These are phyloP conservation scores for Margaritispora aquatica DNA, from an alignment of 495 filamentous ascomycete genomes.

Conservation along the genomic window DNA sequence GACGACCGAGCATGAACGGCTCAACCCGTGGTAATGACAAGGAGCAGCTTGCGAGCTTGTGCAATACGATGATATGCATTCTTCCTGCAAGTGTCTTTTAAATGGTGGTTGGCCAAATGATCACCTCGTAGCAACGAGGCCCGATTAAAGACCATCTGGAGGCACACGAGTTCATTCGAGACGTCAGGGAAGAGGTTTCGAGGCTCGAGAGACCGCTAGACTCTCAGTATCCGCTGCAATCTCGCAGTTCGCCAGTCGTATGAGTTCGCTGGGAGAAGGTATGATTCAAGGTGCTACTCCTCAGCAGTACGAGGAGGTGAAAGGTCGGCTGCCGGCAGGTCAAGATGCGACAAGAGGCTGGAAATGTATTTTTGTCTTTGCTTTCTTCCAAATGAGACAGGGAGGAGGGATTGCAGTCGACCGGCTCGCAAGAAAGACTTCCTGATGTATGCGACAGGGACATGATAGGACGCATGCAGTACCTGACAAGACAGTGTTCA, in stretches of 20 bases:
- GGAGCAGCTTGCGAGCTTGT: not conserved
- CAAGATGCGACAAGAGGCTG: not conserved
- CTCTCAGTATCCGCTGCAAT: not conserved
- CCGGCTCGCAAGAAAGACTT: not conserved
- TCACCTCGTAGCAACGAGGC: not conserved
- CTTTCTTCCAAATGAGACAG: not conserved
- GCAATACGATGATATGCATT: not conserved
- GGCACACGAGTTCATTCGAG: not conserved
- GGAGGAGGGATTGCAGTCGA: not conserved
- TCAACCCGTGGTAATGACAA: constrained; percentile 1
- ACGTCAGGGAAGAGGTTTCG: not conserved
- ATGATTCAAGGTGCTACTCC: not conserved
- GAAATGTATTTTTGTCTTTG: not conserved
- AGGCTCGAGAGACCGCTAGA: not conserved
- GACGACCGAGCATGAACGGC: not conserved
- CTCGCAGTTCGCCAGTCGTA: not conserved
- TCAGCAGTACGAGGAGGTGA: not conserved
- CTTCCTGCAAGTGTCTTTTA: not conserved
- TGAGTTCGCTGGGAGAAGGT: not conserved
- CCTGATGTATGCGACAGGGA: not conserved
- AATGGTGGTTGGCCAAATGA: not conserved
- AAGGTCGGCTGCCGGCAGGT: not conserved
- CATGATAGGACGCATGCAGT: not conserved
- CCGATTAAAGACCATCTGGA: not conserved
- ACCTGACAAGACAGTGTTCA: not conserved